Percentiles rank a stretch among this genome's conserved stretches.
These are phyloP conservation scores for Quercus dentata DNA, from an alignment of 306 rosid genomes.

Conservation along the genomic window DNA sequence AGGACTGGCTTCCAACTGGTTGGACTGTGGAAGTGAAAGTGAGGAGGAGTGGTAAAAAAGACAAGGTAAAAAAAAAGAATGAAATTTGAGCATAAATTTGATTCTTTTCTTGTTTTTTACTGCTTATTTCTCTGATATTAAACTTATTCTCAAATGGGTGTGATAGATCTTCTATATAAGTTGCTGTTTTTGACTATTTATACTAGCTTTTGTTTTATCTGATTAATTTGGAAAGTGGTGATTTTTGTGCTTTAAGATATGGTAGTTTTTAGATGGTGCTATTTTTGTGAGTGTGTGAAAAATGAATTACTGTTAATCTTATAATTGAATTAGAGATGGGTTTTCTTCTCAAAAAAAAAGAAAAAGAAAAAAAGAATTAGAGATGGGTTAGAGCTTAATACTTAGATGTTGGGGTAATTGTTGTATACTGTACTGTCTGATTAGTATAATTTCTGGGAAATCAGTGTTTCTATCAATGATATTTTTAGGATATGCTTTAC, in stretches of 20 bases:
- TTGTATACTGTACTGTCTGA: background rate
- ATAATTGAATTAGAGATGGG: background rate
- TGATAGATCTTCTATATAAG: constrained; percentile 28
- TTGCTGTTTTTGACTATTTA: background rate
- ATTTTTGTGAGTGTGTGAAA: background rate
- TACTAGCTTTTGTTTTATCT: constrained; percentile 13
- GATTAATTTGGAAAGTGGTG: background rate
- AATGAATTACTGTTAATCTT: background rate
- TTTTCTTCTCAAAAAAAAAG: background rate
- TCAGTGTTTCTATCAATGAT: background rate
- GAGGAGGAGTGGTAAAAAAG: constrained; percentile 60
- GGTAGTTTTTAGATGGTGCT: background rate
- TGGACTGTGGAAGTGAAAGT: constrained; percentile 58
- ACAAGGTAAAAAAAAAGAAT: constrained; percentile 45
- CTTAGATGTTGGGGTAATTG: background rate
- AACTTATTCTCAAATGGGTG: constrained; percentile 4
- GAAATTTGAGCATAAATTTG: background rate
- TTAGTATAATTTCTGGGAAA: background rate
- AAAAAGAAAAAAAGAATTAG: background rate
- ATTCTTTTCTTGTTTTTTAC: background rate
- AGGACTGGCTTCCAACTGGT: constrained; percentile 60
- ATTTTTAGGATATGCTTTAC: background rate
- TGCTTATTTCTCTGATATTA: background rate
- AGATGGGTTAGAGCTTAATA: background rate
- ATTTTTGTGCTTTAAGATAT: background rate